These are phyloP conservation scores for Populus tomentosa DNA, from an alignment of 441 rosid genomes.

Conservation along the genomic window DNA sequence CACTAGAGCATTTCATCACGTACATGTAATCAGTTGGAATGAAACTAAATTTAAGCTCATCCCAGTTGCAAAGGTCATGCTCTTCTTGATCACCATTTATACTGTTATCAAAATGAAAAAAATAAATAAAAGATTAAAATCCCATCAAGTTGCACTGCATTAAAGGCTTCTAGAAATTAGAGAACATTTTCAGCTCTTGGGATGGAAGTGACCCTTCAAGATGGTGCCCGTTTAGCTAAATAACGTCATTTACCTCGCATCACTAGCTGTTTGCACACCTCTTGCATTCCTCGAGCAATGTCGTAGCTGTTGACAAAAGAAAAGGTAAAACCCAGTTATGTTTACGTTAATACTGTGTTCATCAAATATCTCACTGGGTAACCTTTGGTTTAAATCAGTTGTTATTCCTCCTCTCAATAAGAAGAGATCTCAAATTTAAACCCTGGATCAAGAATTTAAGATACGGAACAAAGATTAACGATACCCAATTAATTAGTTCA, in stretches of 20 bases:
- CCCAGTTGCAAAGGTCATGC: constrained; percentile 32
- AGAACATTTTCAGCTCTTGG: not conserved
- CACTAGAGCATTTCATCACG: constrained; percentile 32
- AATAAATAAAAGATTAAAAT: too few species aligned
- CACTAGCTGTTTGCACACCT: not conserved
- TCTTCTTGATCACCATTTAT: not conserved
- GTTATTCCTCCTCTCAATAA: too few species aligned
- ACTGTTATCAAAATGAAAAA: not conserved
- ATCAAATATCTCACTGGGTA: too few species aligned
- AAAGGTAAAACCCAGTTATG: not conserved
- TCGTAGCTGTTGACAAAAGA: not conserved
- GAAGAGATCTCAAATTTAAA: not conserved
- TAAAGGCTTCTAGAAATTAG: not conserved
- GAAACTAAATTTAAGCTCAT: constrained; percentile 41
- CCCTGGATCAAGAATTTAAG: too few species aligned
- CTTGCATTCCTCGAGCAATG: not conserved
- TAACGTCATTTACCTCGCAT: not conserved
- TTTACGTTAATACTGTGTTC: too few species aligned
- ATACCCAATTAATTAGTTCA: not conserved
- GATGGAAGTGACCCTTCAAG: not conserved
- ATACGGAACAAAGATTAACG: not conserved
- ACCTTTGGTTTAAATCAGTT: too few species aligned
- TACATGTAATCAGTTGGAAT: constrained; percentile 53
- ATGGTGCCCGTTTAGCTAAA: not conserved
- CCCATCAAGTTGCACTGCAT: not conserved